These are phyloP conservation scores for Heterobasidion irregulare DNA, from an alignment of 1,284 basidiomycete genomes.

Conservation along the genomic window DNA sequence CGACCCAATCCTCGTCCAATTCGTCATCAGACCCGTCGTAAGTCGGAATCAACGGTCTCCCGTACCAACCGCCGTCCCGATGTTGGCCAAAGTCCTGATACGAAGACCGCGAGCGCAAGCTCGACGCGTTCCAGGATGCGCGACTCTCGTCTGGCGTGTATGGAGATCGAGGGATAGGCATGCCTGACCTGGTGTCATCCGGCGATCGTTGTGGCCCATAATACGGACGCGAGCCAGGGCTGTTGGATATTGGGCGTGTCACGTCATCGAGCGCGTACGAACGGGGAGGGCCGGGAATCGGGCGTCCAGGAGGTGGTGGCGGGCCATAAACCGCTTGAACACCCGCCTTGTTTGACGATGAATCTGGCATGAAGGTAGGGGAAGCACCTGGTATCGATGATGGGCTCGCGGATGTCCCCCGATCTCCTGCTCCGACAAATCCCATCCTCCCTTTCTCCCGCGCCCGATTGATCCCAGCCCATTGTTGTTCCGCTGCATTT, in stretches of 20 bases:
- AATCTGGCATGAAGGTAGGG: not conserved
- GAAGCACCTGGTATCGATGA: not conserved
- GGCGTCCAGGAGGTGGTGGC: not conserved
- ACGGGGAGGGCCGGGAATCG: constrained; percentile 7
- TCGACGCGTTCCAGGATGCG: constrained; percentile 5
- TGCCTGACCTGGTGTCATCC: constrained; percentile 10
- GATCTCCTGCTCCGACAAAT: not conserved
- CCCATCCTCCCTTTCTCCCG: not conserved
- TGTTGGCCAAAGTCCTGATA: constrained; percentile 6
- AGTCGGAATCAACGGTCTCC: not conserved
- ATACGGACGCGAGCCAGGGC: constrained; percentile 8
- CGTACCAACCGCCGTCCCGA: constrained; percentile 1
- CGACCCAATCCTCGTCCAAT: constrained; percentile 8
- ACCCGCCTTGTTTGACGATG: not conserved
- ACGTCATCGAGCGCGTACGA: constrained; percentile 6
- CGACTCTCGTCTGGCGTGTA: constrained; percentile 9
- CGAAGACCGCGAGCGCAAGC: constrained; percentile 11
- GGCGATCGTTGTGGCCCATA: constrained; percentile 11
- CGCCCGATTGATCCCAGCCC: not conserved
- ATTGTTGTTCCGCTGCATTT: not conserved
- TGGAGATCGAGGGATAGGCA: constrained; percentile 10
- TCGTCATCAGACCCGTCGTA: constrained; percentile 8
- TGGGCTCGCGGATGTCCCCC: not conserved
- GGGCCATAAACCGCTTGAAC: not conserved
- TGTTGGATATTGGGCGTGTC: constrained; percentile 10